Evolutionary conservation across 2,329 filamentous ascomycete genomes (phyloP), one percentile per base, ranked within the genome.

Genomic region (Calcarisporium arbuscula): DNA sequence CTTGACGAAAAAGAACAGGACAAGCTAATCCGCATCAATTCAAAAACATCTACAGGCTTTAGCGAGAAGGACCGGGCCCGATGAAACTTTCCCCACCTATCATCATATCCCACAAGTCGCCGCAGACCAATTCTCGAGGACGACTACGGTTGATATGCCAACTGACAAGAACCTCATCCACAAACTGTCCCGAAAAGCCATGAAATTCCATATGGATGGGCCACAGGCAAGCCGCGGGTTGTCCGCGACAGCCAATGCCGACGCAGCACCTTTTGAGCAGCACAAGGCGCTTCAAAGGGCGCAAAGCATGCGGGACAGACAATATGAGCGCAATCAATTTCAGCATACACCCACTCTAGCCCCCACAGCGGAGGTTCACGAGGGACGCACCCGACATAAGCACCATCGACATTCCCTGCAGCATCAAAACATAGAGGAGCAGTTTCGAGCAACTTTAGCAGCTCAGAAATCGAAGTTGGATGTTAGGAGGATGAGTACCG

Each of bases 101-200:
- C 68, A 60, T 22, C 68, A 78, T 44, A 54, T 76, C 3, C 75
- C 75, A 11, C 61, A 63, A 34, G 62, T 70, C 22, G 74, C 74
- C 1, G 73, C 74, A 2, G 49, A 63, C 10, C 72, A 77, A 38
- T 79, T 78, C 46, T 57, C 65, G 8, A 57, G 63, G 28, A 78
- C 74, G 0, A 67, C 73, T 1, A 74, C 70, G 2, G 57, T 63
- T 12, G 63, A 65, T 15, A 46, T 49, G 26, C 54, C 59, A 49
- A 54, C 55, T 18, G 53, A 64, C 19, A 58, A 51, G 31, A 48
- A 49, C 6, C 50, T 58, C 8, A 50, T 61, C 10, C 67, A 70
- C 43, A 65, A 59, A 34, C 48, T 72, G 10, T 67, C 69, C 7
- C 56, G 57, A 25, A 51, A 56, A 15, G 64, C 61, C 2, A 48